A percentile compares a stretch with the other conserved stretches of the same genome.
phyloP scores from a whole-genome alignment of 2,329 filamentous ascomycete genomes.

The Cadophora malorum region DNA sequence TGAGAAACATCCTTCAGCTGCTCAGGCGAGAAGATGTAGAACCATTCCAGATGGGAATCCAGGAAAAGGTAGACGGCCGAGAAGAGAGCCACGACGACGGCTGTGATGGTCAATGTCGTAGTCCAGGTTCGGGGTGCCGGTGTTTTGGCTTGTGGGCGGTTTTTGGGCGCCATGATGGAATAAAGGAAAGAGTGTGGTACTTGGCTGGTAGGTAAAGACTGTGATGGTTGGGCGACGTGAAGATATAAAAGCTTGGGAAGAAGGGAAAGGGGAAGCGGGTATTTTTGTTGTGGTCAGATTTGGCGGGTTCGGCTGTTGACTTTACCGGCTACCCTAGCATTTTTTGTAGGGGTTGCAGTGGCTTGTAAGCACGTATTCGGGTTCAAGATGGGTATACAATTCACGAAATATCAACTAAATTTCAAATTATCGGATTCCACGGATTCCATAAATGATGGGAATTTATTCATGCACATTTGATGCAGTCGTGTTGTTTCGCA shows the following conservation, averaged over 20 bases:
- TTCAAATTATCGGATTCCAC: background rate
- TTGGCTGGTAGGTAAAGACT: background rate
- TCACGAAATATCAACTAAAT: background rate
- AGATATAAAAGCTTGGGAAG: conserved; percentile 5
- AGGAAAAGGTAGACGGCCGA: conserved; percentile 60
- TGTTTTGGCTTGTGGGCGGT: background rate
- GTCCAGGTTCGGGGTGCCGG: conserved; percentile 13
- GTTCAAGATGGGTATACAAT: background rate
- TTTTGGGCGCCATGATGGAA: conserved; percentile 24
- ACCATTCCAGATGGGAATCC: conserved; percentile 57
- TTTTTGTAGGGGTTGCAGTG: background rate
- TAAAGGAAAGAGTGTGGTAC: too few relatives aligned
- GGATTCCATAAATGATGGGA: background rate
- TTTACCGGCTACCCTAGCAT: conserved; percentile 6
- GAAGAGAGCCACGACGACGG: conserved; percentile 60
- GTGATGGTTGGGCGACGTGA: conserved; percentile 1
- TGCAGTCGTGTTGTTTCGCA: background rate
- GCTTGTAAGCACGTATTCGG: conserved; percentile 9
- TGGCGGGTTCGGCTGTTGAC: conserved; percentile 7
- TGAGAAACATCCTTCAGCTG: conserved; percentile 73
- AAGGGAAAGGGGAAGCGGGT: conserved; percentile 5
- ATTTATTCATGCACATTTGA: background rate
- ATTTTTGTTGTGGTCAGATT: conserved; percentile 16
- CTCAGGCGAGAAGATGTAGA: conserved; percentile 78
- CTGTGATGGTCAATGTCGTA: conserved; percentile 53